These are phyloP conservation scores for Ophiosphaerella korrae DNA, from an alignment of 2,329 filamentous ascomycete genomes.

Conservation along the genomic window DNA sequence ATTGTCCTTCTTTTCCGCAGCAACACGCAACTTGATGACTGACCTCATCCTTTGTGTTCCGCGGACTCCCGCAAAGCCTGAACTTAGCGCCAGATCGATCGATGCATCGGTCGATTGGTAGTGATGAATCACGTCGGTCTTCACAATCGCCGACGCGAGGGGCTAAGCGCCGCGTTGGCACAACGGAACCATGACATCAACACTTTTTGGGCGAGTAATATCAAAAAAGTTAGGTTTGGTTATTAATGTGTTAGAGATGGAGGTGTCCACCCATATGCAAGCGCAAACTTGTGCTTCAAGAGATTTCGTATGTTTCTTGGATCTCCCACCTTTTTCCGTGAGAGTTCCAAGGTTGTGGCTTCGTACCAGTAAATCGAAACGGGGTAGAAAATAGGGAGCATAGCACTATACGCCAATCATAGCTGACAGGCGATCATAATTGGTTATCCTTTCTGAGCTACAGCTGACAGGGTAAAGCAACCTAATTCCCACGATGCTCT, in stretches of 20 bases:
- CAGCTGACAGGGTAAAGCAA: not conserved
- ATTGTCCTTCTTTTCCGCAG: no score
- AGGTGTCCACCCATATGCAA: conserved; percentile 3
- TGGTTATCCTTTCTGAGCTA: not conserved
- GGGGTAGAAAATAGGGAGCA: conserved; percentile 1
- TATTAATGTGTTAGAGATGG: conserved; percentile 6
- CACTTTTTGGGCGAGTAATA: conserved; percentile 9
- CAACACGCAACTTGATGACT: no score
- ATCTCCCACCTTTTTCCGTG: conserved; percentile 1
- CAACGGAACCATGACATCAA: conserved; percentile 24
- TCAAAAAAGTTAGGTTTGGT: no score
- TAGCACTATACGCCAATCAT: not conserved
- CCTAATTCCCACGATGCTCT: not conserved
- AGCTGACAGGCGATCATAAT: not conserved
- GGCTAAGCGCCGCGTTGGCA: conserved; percentile 6
- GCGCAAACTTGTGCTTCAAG: conserved; percentile 5
- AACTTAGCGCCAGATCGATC: conserved; percentile 1
- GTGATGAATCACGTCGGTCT: conserved; percentile 14
- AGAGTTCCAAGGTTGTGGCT: not conserved
- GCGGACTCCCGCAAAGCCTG: no score
- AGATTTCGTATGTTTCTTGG: conserved; percentile 2
- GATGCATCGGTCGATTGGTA: conserved; percentile 13
- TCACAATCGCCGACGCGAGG: conserved; percentile 17
- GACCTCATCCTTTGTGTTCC: no score
- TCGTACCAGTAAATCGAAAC: not conserved